A percentile compares a stretch with the other conserved stretches of the same genome.
Evolutionary conservation across 345 rosid species (phyloP).

Genomic region (Eucalyptus pauciflora): DNA sequence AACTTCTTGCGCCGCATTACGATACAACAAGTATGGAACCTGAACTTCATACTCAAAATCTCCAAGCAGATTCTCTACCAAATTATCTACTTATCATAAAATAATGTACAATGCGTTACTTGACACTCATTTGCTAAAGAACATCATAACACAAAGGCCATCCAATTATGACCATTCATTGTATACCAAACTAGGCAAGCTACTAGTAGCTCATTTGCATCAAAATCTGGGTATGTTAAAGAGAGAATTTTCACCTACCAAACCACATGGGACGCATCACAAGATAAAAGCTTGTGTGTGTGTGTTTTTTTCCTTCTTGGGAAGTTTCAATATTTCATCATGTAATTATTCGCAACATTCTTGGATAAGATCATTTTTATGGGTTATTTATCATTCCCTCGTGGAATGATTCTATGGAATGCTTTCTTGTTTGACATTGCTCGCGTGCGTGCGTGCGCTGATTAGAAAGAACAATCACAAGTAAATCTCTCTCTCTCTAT

Average conservation of each 20-base stretch:
- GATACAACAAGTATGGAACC: no score
- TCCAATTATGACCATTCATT: background rate
- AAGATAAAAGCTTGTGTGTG: background rate
- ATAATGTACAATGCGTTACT: background rate
- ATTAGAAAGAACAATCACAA: background rate
- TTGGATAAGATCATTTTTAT: background rate
- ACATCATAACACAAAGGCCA: background rate
- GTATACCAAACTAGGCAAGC: background rate
- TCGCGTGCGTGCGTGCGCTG: background rate
- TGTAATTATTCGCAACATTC: background rate
- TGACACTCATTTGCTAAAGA: background rate
- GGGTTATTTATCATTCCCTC: background rate
- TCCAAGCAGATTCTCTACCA: background rate
- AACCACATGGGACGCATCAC: background rate
- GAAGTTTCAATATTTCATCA: background rate
- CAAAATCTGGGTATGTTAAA: background rate
- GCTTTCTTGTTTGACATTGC: background rate
- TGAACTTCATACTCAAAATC: no score
- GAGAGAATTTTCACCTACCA: background rate
- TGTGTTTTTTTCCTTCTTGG: background rate
- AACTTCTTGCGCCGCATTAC: no score
- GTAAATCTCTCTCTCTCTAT: background rate
- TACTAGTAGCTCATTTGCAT: background rate
- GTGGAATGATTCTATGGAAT: background rate
- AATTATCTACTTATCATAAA: constrained; percentile 22